Evolutionary conservation across 192 early-diverging fungal species (phyloP), one percentile per base, ranked within the genome.

Genomic region (Umbelopsis ramanniana): DNA sequence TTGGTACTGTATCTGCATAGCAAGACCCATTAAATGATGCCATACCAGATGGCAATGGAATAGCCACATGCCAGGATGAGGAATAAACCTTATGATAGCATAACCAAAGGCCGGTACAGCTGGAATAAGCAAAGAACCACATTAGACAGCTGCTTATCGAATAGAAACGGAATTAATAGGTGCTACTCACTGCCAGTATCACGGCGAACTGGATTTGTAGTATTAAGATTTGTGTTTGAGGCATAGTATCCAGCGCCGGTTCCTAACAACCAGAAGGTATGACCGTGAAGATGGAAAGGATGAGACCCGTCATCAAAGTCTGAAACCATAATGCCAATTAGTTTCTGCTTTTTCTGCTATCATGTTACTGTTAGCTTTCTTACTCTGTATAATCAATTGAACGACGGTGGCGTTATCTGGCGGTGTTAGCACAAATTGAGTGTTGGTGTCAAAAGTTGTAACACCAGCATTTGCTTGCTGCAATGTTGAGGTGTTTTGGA

Each of bases 31-130:
- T 69, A 85, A 81, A 47, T 92, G 17, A 71, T 92, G 88, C 87
- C 90, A 92, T 67, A 90, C 86, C 63, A 93, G 91, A 74, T 95
- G 95, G 80, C 95, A 97, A 80, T 95, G 95, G 84, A 95, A 87
- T 60, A 93, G 75, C 91, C 91, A 94, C 9, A 86, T 82, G 46
- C 95, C 93, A 9, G 92, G 91, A 78, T 95, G 94, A 14, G 92
- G 89, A 26, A 83, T 70, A 83, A 95, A 93, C 38, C 93, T 84
- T 72, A 96, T 76, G 4, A 92, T 83, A 10, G 86, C 84, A 68
- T 89, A 92, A 68, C 90, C 84, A 76, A 85, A 82, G 68, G 82
- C 82, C 6, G 90, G 90, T 7, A 95, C 85, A 5, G 83, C 74
- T 33, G 92, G 8, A 29, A 57, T 10, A 17, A 4, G 2, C 8